These are phyloP conservation scores for Suhomyces chickasaworum DNA, from an alignment of 1,139 yeast species.

Conservation along the genomic window DNA sequence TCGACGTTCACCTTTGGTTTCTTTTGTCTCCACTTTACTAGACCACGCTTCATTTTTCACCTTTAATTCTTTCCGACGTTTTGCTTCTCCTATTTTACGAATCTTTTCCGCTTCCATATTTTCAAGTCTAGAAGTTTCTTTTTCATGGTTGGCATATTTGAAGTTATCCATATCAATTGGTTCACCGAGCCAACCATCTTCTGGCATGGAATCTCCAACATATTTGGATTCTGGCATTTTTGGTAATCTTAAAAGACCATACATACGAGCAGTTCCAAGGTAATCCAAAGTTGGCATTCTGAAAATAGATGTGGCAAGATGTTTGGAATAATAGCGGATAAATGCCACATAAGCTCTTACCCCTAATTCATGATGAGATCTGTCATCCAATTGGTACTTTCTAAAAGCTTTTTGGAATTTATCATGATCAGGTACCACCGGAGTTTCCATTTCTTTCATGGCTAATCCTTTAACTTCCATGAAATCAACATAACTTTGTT, in stretches of 20 bases:
- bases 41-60: constrained; percentile 82
- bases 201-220: constrained; percentile 52
- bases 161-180: constrained; percentile 65
- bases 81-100: constrained; percentile 48
- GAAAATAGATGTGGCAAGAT: constrained; percentile 88
- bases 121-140: constrained; percentile 63
- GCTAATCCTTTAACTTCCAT: constrained; percentile 72
- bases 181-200: constrained; percentile 72
- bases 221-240: constrained; percentile 87
- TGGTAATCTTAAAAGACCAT: constrained; percentile 83
- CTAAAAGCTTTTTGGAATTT: constrained; percentile 38
- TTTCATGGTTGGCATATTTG: constrained; percentile 61
- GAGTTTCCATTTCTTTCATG: constrained; percentile 43
- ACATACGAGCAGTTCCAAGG: constrained; percentile 68
- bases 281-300: constrained; percentile 72
- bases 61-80: constrained; percentile 48
- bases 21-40: constrained; percentile 63
- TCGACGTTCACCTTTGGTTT: constrained; percentile 61
- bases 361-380: constrained; percentile 80
- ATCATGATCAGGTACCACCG: constrained; percentile 25
- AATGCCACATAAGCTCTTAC: constrained; percentile 82
- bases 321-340: constrained; percentile 81
- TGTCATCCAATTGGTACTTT: constrained; percentile 66
- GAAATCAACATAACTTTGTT: constrained; percentile 79
- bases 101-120: constrained; percentile 53